Base-by-base conservation (phyloP, 306 rosid genomes). In the Rosa rugosa region DNA sequence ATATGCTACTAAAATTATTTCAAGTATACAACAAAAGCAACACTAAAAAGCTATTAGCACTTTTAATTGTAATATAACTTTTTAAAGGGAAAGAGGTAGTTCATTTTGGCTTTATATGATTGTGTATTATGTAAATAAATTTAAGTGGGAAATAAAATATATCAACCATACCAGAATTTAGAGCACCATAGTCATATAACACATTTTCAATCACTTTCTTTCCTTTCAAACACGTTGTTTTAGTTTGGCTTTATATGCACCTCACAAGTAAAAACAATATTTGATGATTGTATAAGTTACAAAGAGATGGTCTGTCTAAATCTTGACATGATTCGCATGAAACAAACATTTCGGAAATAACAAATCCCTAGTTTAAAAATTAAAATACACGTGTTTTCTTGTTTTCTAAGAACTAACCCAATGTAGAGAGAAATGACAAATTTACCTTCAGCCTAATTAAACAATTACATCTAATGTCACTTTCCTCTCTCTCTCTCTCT, bases 261-360 rank as follows among this genome's bases (percentile, higher is more conserved):
- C 12, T 17, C 6, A 27, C 38, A n/a, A 72, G 57, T 72, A 17
- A 72, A 14, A 14, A 36, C 22, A 65, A 34, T 36, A 65, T 17
- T 36, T 17, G 46, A 65, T 65, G 70, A n/a, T n/a, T 66, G 3
- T 38, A 38, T 36, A 66, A 66, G 47, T 66, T 66, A 17, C 71
- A 36, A 36, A 7, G 71, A 66, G 71, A 66, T 66, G 71, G 70
- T 66, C 46, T 18, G 71, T 66, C 71, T 36, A 66, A 66, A 66
- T 66, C 71, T 66, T 38, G 23, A 7, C 46, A 66, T 62, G 31
- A 62, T 25, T 11, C 17, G 3, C 3, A 23, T 62, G 41, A 62
- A 62, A 62, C 23, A 36, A 65, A 65, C n/a, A 13, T 27, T 51
- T 40, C 34, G 5, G 11, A 41, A 74, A 16, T 2, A 74, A 12